A percentile compares a stretch with the other conserved stretches of the same genome.
phyloP scores from a whole-genome alignment of 2,329 filamentous ascomycete genomes.

The Diaporthe longicolla region DNA sequence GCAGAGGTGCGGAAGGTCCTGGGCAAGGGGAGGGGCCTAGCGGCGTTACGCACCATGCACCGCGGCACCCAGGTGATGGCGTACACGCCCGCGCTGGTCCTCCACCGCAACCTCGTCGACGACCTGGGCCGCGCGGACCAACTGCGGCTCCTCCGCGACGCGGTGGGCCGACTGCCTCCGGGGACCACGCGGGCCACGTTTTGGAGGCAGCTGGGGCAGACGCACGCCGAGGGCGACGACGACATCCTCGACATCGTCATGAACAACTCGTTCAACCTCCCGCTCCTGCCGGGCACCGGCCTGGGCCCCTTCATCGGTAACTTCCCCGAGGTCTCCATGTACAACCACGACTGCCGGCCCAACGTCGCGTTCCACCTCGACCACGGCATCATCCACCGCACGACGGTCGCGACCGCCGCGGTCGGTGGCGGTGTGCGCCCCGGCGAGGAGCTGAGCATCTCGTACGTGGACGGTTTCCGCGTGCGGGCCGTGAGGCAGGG shows the following conservation, averaged over 20 bases:
- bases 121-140: slow-evolving; percentile 31
- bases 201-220: slow-evolving; percentile 38
- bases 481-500: slow-evolving; percentile 48
- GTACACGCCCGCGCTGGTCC: slow-evolving; percentile 38
- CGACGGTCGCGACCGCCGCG: slow-evolving; percentile 53
- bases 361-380: slow-evolving; percentile 56
- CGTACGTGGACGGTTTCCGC: slow-evolving; percentile 57
- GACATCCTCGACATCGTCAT: slow-evolving; percentile 41
- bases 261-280: slow-evolving; percentile 43
- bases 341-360: slow-evolving; percentile 60
- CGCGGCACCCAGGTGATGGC: slow-evolving; percentile 39
- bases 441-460: slow-evolving; percentile 58
- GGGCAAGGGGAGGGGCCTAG: slow-evolving; percentile 38
- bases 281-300: slow-evolving; percentile 23
- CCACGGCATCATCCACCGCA: slow-evolving; percentile 54
- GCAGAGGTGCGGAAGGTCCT: slow-evolving; percentile 27
- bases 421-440: slow-evolving; percentile 2
- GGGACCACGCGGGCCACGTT: slow-evolving; percentile 32
- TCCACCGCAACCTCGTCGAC: slow-evolving; percentile 39
- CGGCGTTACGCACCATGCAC: slow-evolving; percentile 24
- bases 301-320: slow-evolving; percentile 45
- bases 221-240: slow-evolving; percentile 35
- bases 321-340: slow-evolving; percentile 55
- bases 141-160: slow-evolving; percentile 37
- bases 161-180: slow-evolving; percentile 20